phyloP scores from a whole-genome alignment of 805 yeast species.

The Candida loeiensis region DNA sequence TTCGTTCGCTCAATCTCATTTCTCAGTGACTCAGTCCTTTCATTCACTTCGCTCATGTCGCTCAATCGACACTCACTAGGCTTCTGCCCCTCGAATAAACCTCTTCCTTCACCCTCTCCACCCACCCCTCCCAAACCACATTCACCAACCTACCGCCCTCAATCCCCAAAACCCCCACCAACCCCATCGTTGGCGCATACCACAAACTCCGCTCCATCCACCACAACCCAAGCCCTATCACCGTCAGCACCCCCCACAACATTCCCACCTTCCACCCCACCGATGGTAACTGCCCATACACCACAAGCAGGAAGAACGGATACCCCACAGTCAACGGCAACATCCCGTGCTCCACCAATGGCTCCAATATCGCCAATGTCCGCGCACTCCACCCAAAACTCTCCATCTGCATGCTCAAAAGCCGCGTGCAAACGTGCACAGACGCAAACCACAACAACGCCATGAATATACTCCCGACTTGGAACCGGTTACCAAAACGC shows the following conservation, averaged over 20 bases:
- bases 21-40: no score
- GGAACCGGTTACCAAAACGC: no score
- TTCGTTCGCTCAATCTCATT: background rate
- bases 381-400: background rate
- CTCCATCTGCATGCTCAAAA: background rate
- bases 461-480: background rate
- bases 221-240: background rate
- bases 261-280: conserved; percentile 1
- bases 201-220: background rate
- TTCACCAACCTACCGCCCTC: background rate
- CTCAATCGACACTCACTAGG: conserved; percentile 31
- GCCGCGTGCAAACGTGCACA: background rate
- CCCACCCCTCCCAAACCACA: conserved; percentile 18
- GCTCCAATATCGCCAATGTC: background rate
- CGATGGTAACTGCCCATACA: background rate
- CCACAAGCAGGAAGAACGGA: background rate
- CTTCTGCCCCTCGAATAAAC: conserved; percentile 53
- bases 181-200: conserved; percentile 3
- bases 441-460: background rate
- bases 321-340: background rate
- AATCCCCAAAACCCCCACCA: background rate
- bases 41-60: no score
- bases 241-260: background rate
- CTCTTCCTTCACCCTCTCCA: conserved; percentile 53
- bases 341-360: background rate